Percentiles rank a stretch among this genome's conserved stretches.
Evolutionary conservation across 257 asterid genomes (phyloP).

Genomic region (Solanum habrochaites): DNA sequence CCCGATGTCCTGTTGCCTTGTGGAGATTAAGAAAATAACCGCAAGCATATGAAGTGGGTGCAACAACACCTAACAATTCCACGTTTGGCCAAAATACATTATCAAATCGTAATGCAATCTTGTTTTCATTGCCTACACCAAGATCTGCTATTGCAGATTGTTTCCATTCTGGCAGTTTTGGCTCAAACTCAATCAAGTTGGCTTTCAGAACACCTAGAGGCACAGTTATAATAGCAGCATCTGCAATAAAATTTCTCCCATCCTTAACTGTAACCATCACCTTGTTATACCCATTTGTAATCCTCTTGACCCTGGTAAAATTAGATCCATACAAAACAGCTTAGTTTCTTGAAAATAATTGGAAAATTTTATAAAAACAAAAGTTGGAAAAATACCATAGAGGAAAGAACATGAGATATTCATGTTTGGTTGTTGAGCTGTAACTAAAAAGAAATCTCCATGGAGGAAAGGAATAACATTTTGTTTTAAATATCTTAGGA

Average conservation of each 20-base stretch:
- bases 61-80: constrained; percentile 74
- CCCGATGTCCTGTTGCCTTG: constrained; percentile 86
- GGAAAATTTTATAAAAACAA: neutral
- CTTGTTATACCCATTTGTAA: constrained; percentile 53
- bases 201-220: constrained; percentile 90
- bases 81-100: constrained; percentile 90
- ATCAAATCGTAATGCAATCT: constrained; percentile 73
- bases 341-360: neutral
- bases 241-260: constrained; percentile 70
- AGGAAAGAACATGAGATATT: neutral
- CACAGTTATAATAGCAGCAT: constrained; percentile 83
- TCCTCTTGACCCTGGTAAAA: constrained; percentile 50
- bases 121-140: constrained; percentile 91
- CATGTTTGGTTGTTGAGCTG: neutral
- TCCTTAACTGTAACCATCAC: constrained; percentile 64
- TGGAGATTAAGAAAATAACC: constrained; percentile 95
- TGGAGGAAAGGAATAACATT: neutral
- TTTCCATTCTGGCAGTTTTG: constrained; percentile 91
- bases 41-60: constrained; percentile 77
- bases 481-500: neutral
- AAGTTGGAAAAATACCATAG: neutral
- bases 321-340: neutral
- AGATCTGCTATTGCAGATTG: constrained; percentile 81
- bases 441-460: neutral
- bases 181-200: constrained; percentile 66